phyloP scores from a whole-genome alignment of 1,284 basidiomycete species.

The Boletellus dicymbophilus region DNA sequence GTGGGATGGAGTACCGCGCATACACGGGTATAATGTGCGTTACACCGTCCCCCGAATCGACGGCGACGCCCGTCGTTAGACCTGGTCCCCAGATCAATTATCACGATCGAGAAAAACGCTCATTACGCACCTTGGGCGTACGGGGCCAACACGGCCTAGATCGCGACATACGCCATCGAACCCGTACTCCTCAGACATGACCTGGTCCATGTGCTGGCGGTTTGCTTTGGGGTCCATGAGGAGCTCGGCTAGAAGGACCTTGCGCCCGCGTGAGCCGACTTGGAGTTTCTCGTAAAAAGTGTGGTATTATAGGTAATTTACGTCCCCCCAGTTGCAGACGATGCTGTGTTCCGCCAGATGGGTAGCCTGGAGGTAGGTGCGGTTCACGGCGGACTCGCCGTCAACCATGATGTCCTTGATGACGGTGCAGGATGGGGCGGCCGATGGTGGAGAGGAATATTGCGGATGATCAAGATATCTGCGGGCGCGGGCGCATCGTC shows the following conservation, averaged over 20 bases:
- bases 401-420: slow-evolving; percentile 99
- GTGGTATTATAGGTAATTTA: slow-evolving; percentile 98
- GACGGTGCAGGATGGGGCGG: slow-evolving; percentile 89
- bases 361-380: slow-evolving; percentile 94
- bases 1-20: slow-evolving; percentile 94
- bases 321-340: slow-evolving; percentile 98
- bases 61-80: slow-evolving; percentile 96
- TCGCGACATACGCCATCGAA: slow-evolving; percentile 97
- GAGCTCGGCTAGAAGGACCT: slow-evolving; percentile 97
- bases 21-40: slow-evolving; percentile 99
- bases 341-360: slow-evolving; percentile 99
- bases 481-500: slow-evolving; percentile 70
- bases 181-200: slow-evolving; percentile 99
- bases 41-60: slow-evolving; percentile 98
- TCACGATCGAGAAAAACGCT: background rate
- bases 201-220: slow-evolving; percentile 92
- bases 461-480: slow-evolving; percentile 31
- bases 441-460: slow-evolving; percentile 98
- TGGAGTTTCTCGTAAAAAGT: slow-evolving; percentile 96
- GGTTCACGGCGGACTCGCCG: slow-evolving; percentile 92
- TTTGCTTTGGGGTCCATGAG: slow-evolving; percentile 99
- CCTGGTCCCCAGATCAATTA: too few relatives aligned
- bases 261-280: slow-evolving; percentile 85
- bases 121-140: slow-evolving; percentile 88
- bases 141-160: slow-evolving; percentile 97